These are phyloP conservation scores for Colletotrichum lini DNA, from an alignment of 2,329 filamentous ascomycete genomes.

Conservation along the genomic window DNA sequence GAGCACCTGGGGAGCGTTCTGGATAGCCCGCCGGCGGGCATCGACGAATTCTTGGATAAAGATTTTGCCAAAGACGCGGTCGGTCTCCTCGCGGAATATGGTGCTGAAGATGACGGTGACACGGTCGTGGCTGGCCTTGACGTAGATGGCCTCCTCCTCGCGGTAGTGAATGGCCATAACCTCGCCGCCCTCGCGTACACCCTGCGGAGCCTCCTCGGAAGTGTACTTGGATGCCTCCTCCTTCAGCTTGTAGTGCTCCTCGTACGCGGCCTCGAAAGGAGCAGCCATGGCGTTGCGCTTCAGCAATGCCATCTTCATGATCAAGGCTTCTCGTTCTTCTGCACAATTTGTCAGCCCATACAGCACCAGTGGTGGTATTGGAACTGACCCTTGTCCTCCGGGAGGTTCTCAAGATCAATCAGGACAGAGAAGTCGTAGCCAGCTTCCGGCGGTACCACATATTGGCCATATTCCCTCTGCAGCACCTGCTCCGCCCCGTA, in stretches of 20 bases:
- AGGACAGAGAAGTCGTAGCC: slow-evolving; percentile 97
- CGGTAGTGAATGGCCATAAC: slow-evolving; percentile 98
- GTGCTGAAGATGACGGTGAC: slow-evolving; percentile 99
- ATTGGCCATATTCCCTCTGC: slow-evolving; percentile 93
- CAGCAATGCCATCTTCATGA: slow-evolving; percentile 88
- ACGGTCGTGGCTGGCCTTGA: slow-evolving; percentile 97
- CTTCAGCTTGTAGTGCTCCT: slow-evolving; percentile 88
- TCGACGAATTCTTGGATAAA: slow-evolving; percentile 99
- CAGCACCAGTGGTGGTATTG: neutral
- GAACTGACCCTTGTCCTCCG: slow-evolving; percentile 78
- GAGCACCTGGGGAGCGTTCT: slow-evolving; percentile 97
- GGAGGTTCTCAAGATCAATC: slow-evolving; percentile 90
- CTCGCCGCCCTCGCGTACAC: slow-evolving; percentile 88
- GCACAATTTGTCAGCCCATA: slow-evolving; percentile 33
- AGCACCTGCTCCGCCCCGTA: slow-evolving; percentile 95
- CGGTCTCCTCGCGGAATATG: slow-evolving; percentile 97
- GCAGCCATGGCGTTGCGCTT: slow-evolving; percentile 99
- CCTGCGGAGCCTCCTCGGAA: slow-evolving; percentile 93
- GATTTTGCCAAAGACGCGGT: slow-evolving; percentile 96
- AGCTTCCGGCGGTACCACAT: slow-evolving; percentile 87
- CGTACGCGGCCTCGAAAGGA: slow-evolving; percentile 96
- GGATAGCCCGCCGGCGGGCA: slow-evolving; percentile 92
- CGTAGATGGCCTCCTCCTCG: slow-evolving; percentile 98
- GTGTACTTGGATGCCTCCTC: slow-evolving; percentile 94
- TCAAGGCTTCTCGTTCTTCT: slow-evolving; percentile 89